Conservation (phyloP, 345 rosid genomes). For the Citrus australasica region DNA sequence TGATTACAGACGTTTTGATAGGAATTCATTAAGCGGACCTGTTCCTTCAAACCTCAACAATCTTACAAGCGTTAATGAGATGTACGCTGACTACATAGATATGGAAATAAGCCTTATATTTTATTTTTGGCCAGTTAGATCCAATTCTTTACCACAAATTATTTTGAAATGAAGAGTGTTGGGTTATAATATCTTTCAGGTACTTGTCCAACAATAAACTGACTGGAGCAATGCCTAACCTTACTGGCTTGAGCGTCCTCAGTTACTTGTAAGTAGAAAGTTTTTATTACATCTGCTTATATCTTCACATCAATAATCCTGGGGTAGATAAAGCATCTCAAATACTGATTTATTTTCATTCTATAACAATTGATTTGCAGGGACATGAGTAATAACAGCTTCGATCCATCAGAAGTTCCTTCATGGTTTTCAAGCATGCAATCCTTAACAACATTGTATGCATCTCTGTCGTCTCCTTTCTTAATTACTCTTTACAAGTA, state of each 20-base stretch:
- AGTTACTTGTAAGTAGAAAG: conserved; percentile 55
- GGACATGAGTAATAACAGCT: conserved; percentile 78
- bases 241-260: conserved; percentile 49
- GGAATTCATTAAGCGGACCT: conserved; percentile 46
- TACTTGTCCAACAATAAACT: conserved; percentile 65
- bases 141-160: neutral
- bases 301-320: neutral
- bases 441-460: conserved; percentile 72
- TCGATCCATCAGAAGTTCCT: conserved; percentile 46
- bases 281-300: neutral
- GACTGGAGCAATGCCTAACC: conserved; percentile 59
- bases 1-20: conserved; percentile 69
- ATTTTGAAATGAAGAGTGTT: neutral
- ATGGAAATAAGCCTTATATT: neutral
- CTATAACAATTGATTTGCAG: conserved; percentile 36
- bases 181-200: conserved; percentile 37
- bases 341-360: neutral
- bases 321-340: neutral
- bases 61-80: conserved; percentile 45
- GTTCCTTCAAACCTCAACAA: conserved; percentile 58
- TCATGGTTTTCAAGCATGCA: conserved; percentile 48
- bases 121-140: neutral
- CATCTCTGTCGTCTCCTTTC: conserved; percentile 12
- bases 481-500: neutral
- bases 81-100: conserved; percentile 48